Evolutionary conservation across 345 rosid species (phyloP).

Genomic region (Pistacia integerrima): DNA sequence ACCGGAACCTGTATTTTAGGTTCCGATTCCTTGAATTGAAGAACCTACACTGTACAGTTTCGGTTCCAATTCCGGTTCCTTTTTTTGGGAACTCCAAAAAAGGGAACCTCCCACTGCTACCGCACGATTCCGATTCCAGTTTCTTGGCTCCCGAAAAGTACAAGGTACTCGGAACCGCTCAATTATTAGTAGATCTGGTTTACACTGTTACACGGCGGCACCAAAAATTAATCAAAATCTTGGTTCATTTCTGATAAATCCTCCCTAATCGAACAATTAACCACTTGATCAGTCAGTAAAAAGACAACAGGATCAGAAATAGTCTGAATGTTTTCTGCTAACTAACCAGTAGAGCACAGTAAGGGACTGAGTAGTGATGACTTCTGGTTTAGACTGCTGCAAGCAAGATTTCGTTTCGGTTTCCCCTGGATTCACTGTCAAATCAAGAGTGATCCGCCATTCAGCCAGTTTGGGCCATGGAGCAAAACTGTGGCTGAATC

Average conservation of each 20-base stretch:
- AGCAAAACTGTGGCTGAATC: background rate
- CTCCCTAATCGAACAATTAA: background rate
- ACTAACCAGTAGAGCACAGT: background rate
- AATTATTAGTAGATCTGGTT: background rate
- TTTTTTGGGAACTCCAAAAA: no score
- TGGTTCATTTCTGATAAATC: background rate
- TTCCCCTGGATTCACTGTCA: background rate
- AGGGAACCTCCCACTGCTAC: no score
- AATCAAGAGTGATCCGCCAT: background rate
- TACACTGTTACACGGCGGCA: background rate
- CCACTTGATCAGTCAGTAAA: background rate
- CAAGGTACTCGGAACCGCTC: no score
- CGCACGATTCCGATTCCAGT: no score
- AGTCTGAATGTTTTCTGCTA: background rate
- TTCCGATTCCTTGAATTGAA: no score
- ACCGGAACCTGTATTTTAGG: no score
- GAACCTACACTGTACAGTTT: no score
- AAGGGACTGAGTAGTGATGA: background rate
- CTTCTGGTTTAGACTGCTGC: background rate
- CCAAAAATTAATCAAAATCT: background rate
- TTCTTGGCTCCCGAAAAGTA: no score
- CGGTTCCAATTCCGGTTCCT: no score
- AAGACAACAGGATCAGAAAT: background rate
- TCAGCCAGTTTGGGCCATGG: background rate
- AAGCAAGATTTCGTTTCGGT: background rate